These are phyloP conservation scores for Cutaneotrichosporon cutaneum DNA, from an alignment of 1,284 basidiomycete genomes.

Conservation along the genomic window DNA sequence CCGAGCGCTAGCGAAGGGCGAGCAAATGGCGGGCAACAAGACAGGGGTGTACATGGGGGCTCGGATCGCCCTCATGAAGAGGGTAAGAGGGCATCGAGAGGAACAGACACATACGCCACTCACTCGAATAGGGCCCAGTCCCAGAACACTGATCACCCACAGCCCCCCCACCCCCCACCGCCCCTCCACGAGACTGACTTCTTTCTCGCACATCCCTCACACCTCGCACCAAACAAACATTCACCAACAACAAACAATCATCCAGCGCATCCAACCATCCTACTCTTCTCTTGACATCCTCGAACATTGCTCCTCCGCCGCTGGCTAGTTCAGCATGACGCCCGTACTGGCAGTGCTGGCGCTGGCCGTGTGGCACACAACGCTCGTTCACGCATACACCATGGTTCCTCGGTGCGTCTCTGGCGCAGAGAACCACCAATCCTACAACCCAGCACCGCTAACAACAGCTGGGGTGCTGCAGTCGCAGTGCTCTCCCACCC, in stretches of 20 bases:
- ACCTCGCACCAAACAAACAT: not conserved
- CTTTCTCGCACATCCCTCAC: not conserved
- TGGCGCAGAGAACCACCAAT: too few species aligned
- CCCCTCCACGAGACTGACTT: slow-evolving; percentile 8
- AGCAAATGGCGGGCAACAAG: not conserved
- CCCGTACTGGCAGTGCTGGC: not conserved
- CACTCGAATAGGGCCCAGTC: too few species aligned
- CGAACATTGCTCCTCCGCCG: not conserved
- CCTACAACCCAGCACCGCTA: not conserved
- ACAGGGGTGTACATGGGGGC: not conserved
- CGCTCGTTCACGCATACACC: not conserved
- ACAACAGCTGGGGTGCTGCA: slow-evolving; percentile 76
- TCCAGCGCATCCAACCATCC: not conserved
- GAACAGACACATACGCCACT: too few species aligned
- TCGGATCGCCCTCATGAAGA: not conserved
- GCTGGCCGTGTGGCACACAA: not conserved
- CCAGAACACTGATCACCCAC: too few species aligned
- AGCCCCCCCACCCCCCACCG: not conserved
- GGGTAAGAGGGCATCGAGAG: not conserved
- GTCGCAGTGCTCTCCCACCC: slow-evolving; percentile 59
- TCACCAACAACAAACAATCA: slow-evolving; percentile 3
- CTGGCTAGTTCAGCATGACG: not conserved
- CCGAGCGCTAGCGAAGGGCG: not conserved
- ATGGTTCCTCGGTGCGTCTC: slow-evolving; percentile 4
- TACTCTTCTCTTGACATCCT: not conserved